These are phyloP conservation scores for Cordyceps fumosorosea DNA, from an alignment of 2,329 filamentous ascomycete genomes.

Conservation along the genomic window DNA sequence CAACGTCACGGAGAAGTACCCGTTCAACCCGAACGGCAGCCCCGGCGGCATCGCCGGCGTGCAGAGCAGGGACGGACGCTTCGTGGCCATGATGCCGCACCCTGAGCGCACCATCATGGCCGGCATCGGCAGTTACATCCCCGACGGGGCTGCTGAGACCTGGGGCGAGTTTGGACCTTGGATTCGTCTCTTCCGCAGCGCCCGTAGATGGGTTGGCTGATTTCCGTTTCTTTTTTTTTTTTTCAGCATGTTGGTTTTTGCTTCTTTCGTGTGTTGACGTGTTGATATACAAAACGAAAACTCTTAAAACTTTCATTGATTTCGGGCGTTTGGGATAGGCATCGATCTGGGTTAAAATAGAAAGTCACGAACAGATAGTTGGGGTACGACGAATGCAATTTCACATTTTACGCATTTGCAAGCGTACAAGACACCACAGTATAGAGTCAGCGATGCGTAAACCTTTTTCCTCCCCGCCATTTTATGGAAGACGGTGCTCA, in stretches of 20 bases:
- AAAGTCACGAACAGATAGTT: background rate
- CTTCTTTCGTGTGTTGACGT: background rate
- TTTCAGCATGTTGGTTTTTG: too few species aligned
- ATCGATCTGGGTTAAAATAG: background rate
- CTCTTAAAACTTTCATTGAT: background rate
- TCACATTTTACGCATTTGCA: background rate
- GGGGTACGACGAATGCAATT: background rate
- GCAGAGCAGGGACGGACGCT: constrained; percentile 67
- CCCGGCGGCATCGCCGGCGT: constrained; percentile 77
- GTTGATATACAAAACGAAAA: background rate
- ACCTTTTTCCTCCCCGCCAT: too few species aligned
- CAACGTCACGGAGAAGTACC: constrained; percentile 72
- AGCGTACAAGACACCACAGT: too few species aligned
- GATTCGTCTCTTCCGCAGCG: constrained; percentile 80
- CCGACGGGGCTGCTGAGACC: constrained; percentile 47
- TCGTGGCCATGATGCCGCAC: constrained; percentile 88
- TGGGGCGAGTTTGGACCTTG: constrained; percentile 83
- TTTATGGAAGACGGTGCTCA: too few species aligned
- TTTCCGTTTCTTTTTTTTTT: background rate
- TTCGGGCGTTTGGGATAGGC: background rate
- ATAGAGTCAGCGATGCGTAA: too few species aligned
- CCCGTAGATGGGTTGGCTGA: constrained; percentile 76
- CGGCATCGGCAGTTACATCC: constrained; percentile 70
- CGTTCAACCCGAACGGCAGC: constrained; percentile 81
- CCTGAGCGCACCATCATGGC: constrained; percentile 83